Conservation (phyloP, 129 eudicot species). For the Escallonia herrerae region DNA sequence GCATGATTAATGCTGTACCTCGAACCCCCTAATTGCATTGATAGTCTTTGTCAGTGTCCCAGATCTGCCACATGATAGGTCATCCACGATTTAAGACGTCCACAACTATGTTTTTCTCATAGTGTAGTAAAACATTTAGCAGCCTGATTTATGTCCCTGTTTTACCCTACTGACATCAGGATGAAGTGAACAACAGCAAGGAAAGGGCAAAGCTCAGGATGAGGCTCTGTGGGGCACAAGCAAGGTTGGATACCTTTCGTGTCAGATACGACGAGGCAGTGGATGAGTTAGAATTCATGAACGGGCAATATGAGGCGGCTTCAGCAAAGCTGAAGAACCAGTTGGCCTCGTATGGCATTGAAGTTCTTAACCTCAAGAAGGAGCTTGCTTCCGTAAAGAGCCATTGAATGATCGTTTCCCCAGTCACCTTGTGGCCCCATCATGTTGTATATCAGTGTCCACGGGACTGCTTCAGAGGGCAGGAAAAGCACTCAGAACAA, state of each 20-base stretch:
- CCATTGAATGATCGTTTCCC: not conserved
- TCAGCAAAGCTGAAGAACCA: conserved; percentile 46
- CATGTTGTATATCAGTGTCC: too few species aligned
- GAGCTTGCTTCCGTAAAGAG: conserved; percentile 40
- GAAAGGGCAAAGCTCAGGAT: conserved; percentile 59
- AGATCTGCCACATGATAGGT: too few species aligned
- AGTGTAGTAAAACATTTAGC: too few species aligned
- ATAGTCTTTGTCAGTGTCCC: too few species aligned
- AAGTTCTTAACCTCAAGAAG: conserved; percentile 60
- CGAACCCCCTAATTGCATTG: too few species aligned
- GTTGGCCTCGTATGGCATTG: conserved; percentile 35
- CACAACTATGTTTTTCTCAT: too few species aligned
- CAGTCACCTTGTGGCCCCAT: too few species aligned
- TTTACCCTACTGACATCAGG: conserved; percentile 20
- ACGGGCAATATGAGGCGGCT: conserved; percentile 54
- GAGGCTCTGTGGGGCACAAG: conserved; percentile 65
- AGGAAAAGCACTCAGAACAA: too few species aligned
- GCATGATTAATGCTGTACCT: too few species aligned
- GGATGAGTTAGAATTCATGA: conserved; percentile 61
- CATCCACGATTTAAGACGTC: too few species aligned
- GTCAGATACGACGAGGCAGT: conserved; percentile 50
- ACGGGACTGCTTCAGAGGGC: too few species aligned
- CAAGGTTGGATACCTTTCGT: conserved; percentile 54
- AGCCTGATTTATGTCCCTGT: too few species aligned
- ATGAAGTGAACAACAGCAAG: conserved; percentile 19